Base-by-base conservation (phyloP, 192 early-diverging fungal species). In the Podila clonocystis region DNA sequence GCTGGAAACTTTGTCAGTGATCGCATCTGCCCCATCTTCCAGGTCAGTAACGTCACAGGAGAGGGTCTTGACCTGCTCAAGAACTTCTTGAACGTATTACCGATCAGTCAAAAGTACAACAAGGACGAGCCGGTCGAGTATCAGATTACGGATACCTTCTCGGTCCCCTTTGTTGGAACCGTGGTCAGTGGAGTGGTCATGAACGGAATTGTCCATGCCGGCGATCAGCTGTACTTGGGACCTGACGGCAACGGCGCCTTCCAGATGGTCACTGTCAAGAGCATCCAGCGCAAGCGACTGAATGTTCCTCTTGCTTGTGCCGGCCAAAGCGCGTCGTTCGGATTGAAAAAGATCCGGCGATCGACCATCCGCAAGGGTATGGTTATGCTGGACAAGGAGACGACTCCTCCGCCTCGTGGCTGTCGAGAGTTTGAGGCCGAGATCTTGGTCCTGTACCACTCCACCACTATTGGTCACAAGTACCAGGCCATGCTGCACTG, bases 401-500 rank as follows among this genome's bases (percentile, higher is more conserved):
- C 83, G 5, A 77, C 62, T 3, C 87, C 84, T 3, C 48, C 83
- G 17, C 88, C 92, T 12, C 85, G 83, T 58, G 91, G 90, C 0
- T 85, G 86, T 13, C 76, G 87, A 59, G 89, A 90, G 67, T 97
- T 96, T 82, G 96, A 97, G 73, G 97, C 97, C 28, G 97, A 98
- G 78, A 89, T 98, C n/a, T 83, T 95, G 34, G 92, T 98, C 0
- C 83, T 98, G 13, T 96, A 95, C 75, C 95, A 97, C 77, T 93
- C 93, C 34, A 96, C 97, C 0, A 98, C 97, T 8, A 98, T 98
- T 66, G 90, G 90, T 15, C 86, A 88, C 62, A 93, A 93, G 65
- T 98, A 98, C 83, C 97, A 98, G 85, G 95, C 97, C 5, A 98
- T 98, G 97, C 69, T 98, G 59, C 97, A 98, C 67, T 97, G 94